Evolutionary conservation across 2,329 filamentous ascomycete genomes (phyloP), one percentile per base, ranked within the genome.

Genomic region (Chalara sp.): DNA sequence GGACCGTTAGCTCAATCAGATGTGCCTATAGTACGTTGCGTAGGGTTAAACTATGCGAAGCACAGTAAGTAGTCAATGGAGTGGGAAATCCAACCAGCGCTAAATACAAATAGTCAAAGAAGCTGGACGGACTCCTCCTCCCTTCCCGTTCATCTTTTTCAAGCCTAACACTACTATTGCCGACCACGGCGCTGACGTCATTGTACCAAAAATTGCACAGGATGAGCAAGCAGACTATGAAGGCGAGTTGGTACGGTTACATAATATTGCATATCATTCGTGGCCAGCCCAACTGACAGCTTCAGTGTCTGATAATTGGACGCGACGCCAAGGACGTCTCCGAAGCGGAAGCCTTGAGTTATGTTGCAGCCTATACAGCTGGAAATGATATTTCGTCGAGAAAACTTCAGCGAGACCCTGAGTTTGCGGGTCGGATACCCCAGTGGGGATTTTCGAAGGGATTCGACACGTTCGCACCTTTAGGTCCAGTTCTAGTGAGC

Each of bases 21-120:
- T 46, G 76, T 83, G 0, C 75, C 78, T 0, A 78, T 80, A 43
- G 59, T 84, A 2, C 67, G 79, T 29, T 83, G 80, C 56, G 72
- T 82, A 6, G 80, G 80, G 0, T 60, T 83, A 29, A 83, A 84
- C 58, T 83, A 83, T 56, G 72, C 72, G 35, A 80, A 76, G 46
- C 80, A 83, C 57, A 78, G 70, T 72, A 51, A 50, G 66, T 60
- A 8, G 3, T n/a, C 21, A 13, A 30, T n/a, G 28, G 7, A 28
- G 10, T 33, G 4, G 3, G 7, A 31, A 13, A 10, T 8, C 11
- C 10, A 31, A 31, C 46, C 6, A 1, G 30, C 29, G 32, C 11
- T 7, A 7, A 29, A 33, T 33, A 67, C 67, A 7, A 69, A 61
- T 44, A 79, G 76, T 79, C 58, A 67, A 73, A 53, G 76, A 79